Base-by-base conservation (phyloP, 1,284 basidiomycete species). In the Irpex sp. region DNA sequence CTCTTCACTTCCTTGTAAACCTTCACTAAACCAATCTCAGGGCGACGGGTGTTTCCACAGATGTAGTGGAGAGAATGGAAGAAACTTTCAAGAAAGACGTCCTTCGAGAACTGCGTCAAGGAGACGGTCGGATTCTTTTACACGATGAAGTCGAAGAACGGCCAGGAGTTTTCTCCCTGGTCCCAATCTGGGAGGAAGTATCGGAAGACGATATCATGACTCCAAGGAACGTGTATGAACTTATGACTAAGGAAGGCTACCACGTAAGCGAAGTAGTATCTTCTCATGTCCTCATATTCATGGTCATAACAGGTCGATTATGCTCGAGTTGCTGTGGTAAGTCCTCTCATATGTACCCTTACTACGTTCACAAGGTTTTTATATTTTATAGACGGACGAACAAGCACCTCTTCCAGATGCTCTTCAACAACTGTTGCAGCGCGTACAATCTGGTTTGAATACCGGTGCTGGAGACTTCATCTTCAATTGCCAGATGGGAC, bases 71-170 rank as follows among this genome's bases (percentile, higher is more conserved):
- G 75, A 81, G 85, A 19, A 98, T 99, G 93, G 97, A 99, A 68
- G 76, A 84, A 50, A 89, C 82, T 64, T 87, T 99, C 71, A 98
- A 99, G 79, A 83, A 84, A 54, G 97, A 99, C 70, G 87, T 99
- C 13, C 78, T 98, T 19, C 80, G 83, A 1, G 97, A 99, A 75
- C 82, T 96, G 33, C 79, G 81, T 55, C 76, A 81, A 59, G 85
- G 89, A n/a, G 77, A 84, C 33, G 95, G 96, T 1, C 87, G 94
- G 35, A 87, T 99, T 43, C 79, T 99, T 3, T 81, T 97, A 1
- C 97, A 99, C 68, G 97, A 99, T 71, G 97, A 99, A 77, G 86
- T 97, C 5, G 95, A 98, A 75, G 95, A 95, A 64, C 85, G 92
- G 35, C 92, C 95, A 0, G 97, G 97, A 1, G 84, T 88, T 1